These are phyloP conservation scores for Penicillium atrosanguineum DNA, from an alignment of 495 filamentous ascomycete genomes.

Conservation along the genomic window DNA sequence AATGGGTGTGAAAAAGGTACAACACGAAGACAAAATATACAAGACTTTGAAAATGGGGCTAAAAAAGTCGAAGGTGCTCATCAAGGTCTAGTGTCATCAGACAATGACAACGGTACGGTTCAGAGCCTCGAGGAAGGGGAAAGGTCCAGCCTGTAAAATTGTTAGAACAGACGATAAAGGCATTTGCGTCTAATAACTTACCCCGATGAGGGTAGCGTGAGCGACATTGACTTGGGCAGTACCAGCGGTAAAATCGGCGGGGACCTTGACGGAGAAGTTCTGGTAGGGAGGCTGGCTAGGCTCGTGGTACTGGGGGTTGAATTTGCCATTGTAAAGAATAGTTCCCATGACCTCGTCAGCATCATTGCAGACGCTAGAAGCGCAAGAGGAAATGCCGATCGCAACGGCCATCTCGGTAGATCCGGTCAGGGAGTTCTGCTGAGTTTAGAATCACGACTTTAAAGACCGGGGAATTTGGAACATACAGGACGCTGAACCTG, in stretches of 20 bases:
- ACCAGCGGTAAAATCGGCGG: slow-evolving; percentile 13
- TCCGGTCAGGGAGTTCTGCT: slow-evolving; percentile 29
- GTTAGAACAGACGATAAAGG: not conserved
- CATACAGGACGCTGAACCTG: slow-evolving; percentile 37
- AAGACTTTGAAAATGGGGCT: not conserved
- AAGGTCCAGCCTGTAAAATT: slow-evolving; percentile 3
- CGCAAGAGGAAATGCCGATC: slow-evolving; percentile 34
- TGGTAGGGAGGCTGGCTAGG: slow-evolving; percentile 27
- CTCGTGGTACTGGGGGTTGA: slow-evolving; percentile 32
- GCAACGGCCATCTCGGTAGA: slow-evolving; percentile 31
- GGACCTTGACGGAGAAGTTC: slow-evolving; percentile 39
- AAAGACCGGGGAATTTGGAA: not conserved
- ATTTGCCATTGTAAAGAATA: slow-evolving; percentile 31
- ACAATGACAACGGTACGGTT: slow-evolving; percentile 11
- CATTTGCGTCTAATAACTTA: slow-evolving; percentile 17
- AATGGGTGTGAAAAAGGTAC: not conserved
- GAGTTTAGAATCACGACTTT: not conserved
- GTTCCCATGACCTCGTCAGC: slow-evolving; percentile 25
- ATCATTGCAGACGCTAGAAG: slow-evolving; percentile 9
- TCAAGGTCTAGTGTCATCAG: not conserved
- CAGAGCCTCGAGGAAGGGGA: slow-evolving; percentile 5
- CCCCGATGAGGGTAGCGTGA: slow-evolving; percentile 34
- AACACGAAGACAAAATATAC: not conserved
- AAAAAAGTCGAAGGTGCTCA: not conserved
- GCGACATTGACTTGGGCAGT: slow-evolving; percentile 32